Conservation (phyloP, 2,329 filamentous ascomycete genomes). For the Colletotrichum trifolii region DNA sequence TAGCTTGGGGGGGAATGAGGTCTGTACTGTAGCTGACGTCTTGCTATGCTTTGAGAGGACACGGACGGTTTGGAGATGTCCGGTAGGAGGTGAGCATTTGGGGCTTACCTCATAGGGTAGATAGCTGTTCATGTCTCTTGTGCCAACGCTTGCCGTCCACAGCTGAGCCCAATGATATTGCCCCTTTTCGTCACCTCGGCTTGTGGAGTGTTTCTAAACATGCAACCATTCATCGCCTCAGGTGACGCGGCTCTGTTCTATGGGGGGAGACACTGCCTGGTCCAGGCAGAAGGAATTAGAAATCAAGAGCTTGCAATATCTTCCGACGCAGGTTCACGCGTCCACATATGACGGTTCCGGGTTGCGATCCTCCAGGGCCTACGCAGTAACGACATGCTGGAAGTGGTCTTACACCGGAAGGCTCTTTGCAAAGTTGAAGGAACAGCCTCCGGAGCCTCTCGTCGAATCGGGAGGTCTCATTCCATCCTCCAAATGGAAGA, state of each 20-base stretch:
- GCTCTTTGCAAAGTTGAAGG: not conserved
- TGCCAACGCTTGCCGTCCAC: not conserved
- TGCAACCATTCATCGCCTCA: not conserved
- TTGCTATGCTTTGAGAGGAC: constrained; percentile 16
- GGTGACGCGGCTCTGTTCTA: too few species aligned
- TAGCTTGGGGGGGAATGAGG: not conserved
- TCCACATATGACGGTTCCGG: not conserved
- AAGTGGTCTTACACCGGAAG: not conserved
- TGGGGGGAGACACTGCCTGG: not conserved
- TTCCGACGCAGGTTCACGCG: constrained; percentile 24
- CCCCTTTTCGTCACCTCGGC: not conserved
- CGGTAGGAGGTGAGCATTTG: constrained; percentile 33
- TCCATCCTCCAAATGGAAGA: not conserved
- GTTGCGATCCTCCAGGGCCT: not conserved
- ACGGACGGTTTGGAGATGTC: constrained; percentile 37
- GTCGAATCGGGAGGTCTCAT: not conserved
- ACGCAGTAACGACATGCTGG: not conserved
- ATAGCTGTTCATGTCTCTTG: not conserved
- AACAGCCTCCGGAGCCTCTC: not conserved
- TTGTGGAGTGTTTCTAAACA: constrained; percentile 17
- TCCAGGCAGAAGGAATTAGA: not conserved
- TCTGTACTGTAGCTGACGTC: constrained; percentile 26
- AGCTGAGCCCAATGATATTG: not conserved
- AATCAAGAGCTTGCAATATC: constrained; percentile 2
- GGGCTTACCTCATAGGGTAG: constrained; percentile 14